A percentile compares a stretch with the other conserved stretches of the same genome.
Conservation (phyloP, 306 rosid genomes). For the Quercus ilex region DNA sequence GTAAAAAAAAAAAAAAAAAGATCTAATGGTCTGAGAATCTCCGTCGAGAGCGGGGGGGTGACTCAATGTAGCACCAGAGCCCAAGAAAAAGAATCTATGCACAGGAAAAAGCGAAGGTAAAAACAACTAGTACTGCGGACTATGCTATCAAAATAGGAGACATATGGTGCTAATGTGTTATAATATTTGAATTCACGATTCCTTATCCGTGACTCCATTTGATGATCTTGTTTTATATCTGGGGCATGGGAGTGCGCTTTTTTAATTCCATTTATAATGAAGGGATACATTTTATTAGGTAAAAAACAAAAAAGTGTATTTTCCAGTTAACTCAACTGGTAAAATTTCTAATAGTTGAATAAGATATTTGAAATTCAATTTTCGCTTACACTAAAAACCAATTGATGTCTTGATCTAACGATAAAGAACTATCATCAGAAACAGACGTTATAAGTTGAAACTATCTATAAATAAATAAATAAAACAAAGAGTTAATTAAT, state of each 20-base stretch:
- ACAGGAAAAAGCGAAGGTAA: background rate
- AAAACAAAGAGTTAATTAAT: too few relatives aligned
- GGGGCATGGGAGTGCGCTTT: background rate
- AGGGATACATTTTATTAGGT: too few relatives aligned
- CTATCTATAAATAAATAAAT: too few relatives aligned
- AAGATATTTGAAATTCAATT: rapidly evolving
- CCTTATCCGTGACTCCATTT: background rate
- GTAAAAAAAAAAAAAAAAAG: background rate
- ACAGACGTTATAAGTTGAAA: rapidly evolving
- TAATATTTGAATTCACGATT: background rate
- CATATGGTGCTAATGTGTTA: background rate
- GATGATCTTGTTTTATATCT: background rate
- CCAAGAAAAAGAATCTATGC: background rate
- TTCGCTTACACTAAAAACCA: rapidly evolving
- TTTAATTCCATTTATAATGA: too few relatives aligned
- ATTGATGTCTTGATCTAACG: rapidly evolving
- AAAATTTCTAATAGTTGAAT: rapidly evolving
- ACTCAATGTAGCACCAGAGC: background rate
- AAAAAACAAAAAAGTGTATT: rapidly evolving
- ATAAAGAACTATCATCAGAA: rapidly evolving
- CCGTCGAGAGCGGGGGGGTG: background rate
- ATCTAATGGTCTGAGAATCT: background rate
- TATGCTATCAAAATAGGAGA: background rate
- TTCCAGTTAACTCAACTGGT: rapidly evolving
- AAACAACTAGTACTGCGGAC: background rate